phyloP scores from a whole-genome alignment of 2,329 filamentous ascomycete genomes.

The Arachnomyces sp. region DNA sequence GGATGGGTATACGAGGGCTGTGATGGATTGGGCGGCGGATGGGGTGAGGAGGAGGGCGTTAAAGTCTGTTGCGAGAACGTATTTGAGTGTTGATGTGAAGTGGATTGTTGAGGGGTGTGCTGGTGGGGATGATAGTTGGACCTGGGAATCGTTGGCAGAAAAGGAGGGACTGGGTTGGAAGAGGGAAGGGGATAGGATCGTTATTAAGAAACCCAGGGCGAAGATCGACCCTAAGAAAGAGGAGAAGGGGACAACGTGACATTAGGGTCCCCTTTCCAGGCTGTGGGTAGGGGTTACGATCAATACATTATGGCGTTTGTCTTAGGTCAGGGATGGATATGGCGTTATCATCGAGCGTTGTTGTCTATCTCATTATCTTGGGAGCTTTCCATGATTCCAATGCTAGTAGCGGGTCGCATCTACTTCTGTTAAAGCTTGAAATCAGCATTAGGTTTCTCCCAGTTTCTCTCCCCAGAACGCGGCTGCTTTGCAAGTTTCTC shows the following conservation, averaged over 20 bases:
- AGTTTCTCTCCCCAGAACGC: constrained; percentile 47
- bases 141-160: constrained; percentile 63
- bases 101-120: constrained; percentile 50
- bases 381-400: too few species aligned
- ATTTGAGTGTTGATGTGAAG: constrained; percentile 69
- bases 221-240: constrained; percentile 13
- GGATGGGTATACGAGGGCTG: constrained; percentile 67
- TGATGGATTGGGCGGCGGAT: constrained; percentile 75
- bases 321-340: too few species aligned
- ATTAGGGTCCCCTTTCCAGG: too few species aligned
- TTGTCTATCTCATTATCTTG: too few species aligned
- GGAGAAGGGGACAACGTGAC: not conserved
- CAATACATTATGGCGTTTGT: too few species aligned
- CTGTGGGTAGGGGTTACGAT: too few species aligned
- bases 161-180: constrained; percentile 78
- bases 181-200: constrained; percentile 59
- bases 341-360: too few species aligned
- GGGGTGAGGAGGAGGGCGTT: constrained; percentile 67
- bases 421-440: constrained; percentile 57
- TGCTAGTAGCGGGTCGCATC: too few species aligned
- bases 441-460: constrained; percentile 63
- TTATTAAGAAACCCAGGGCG: constrained; percentile 56
- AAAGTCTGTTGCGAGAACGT: constrained; percentile 78
- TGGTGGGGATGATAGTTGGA: constrained; percentile 33
- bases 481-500: constrained; percentile 58